Evolutionary conservation across 139 green algal genomes (phyloP), one percentile per base, ranked within the genome.

Genomic region (Volvox reticuliferus): DNA sequence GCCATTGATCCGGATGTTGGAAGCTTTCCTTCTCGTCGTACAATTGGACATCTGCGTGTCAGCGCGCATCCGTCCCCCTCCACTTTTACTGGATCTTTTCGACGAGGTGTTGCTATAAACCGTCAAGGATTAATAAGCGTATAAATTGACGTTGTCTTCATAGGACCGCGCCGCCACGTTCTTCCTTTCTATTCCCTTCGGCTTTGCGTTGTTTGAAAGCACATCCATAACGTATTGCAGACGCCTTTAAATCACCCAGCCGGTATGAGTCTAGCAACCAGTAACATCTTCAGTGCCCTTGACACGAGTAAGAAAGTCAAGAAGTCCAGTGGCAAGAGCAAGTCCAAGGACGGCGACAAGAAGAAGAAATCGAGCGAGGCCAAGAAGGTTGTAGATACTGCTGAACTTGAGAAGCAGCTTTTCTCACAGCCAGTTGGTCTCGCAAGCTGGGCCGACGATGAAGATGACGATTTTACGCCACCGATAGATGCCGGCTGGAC

Each of bases 391-490:
- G 90, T 91, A 18, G 88, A 91, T 20, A 90, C 88, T 65, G 93
- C 91, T 24, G 93, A 95, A 78, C 88, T 95, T 65, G 93, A 95
- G 88, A 92, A 94, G 91, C 91, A 92, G 61, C 93, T 95, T 67
- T 95, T 95, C 63, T 93, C 88, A 0, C 91, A 95, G 36, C 93
- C 93, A 50, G 84, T 78, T 26, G 89, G 87, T 6, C 87, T 94
- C 33, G 86, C 36, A 37, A 93, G 76, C 83, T 95, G 93, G 93
- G 93, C 93, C 12, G 93, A 95, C 68, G 91, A 93, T 78, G 93
- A 95, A 26, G 91, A 93, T 62, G 91, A 94, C 36, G 92, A 93
- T 82, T 88, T 81, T 62, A 63, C 92, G 18, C 80, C 82, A 26
- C 75, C 82, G 32, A 83, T 88, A 87, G 89, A 69, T n/a, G 30